Evolutionary conservation across 75 land plant genomes (phyloP).

Genomic region (Pinus tabuliformis): DNA sequence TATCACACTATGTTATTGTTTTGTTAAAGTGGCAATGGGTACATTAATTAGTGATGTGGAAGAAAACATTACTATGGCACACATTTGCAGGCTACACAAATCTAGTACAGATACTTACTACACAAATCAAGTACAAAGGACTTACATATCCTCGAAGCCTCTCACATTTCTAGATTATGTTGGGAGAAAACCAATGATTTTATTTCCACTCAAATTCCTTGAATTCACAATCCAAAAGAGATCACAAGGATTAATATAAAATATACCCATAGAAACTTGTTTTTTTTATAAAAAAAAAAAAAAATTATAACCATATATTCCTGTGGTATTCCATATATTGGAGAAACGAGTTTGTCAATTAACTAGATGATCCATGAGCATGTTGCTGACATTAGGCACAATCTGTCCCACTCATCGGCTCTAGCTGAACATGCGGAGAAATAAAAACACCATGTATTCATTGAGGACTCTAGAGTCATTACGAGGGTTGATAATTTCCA

Average conservation of each 20-base stretch:
- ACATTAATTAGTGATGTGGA: not conserved
- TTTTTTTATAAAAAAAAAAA: not conserved
- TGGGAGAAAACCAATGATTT: constrained; percentile 66
- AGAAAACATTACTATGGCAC: not conserved
- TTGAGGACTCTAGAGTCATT: too few species aligned
- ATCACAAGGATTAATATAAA: too few species aligned
- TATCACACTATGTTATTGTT: not conserved
- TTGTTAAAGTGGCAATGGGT: not conserved
- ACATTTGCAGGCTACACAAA: not conserved
- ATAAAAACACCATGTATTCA: too few species aligned
- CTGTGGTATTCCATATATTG: too few species aligned
- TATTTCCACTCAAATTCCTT: constrained; percentile 81
- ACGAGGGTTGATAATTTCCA: too few species aligned
- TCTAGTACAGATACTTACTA: too few species aligned
- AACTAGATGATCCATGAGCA: too few species aligned
- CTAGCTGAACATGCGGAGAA: too few species aligned
- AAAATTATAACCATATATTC: too few species aligned
- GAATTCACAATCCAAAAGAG: not conserved
- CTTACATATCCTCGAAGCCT: constrained; percentile 83
- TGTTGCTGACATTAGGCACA: too few species aligned
- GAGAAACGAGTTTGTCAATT: too few species aligned
- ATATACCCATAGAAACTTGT: not conserved
- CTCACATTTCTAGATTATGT: constrained; percentile 82
- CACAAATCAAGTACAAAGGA: not conserved
- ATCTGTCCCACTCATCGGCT: too few species aligned